These are phyloP conservation scores for Massarina eburnea DNA, from an alignment of 2,329 filamentous ascomycete species.

Conservation along the genomic window DNA sequence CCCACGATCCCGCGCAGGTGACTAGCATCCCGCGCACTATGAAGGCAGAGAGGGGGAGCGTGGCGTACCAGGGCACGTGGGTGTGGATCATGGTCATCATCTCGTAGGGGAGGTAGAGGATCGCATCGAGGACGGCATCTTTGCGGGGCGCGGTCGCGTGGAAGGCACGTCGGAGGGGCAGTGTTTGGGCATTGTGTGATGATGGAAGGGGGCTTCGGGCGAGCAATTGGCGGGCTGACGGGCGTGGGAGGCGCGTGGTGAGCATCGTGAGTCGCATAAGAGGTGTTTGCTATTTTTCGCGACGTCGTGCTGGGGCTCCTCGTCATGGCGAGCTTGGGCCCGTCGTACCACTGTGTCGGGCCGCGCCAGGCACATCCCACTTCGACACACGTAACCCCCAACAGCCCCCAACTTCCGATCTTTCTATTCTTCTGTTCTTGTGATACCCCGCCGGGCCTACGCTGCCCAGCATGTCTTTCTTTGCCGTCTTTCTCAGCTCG, in stretches of 20 bases:
- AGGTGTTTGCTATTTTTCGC: background rate
- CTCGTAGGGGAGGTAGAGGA: constrained; percentile 48
- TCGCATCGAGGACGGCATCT: constrained; percentile 45
- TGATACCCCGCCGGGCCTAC: constrained; percentile 13
- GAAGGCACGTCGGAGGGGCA: constrained; percentile 46
- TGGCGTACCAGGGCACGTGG: constrained; percentile 56
- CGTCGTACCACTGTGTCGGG: constrained; percentile 18
- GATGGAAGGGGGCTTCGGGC: constrained; percentile 8
- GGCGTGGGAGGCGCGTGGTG: constrained; percentile 22
- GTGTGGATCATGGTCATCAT: constrained; percentile 56
- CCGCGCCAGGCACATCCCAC: constrained; percentile 25
- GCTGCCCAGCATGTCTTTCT: constrained; percentile 27
- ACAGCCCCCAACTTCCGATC: background rate
- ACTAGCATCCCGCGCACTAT: constrained; percentile 52
- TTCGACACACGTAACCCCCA: constrained; percentile 16
- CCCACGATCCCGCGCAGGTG: constrained; percentile 49
- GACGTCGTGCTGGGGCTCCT: background rate
- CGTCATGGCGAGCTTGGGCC: constrained; percentile 9
- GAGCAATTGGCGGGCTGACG: constrained; percentile 28
- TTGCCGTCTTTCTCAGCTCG: constrained; percentile 29
- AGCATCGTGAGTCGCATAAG: constrained; percentile 18
- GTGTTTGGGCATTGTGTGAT: constrained; percentile 1
- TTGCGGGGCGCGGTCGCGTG: constrained; percentile 49
- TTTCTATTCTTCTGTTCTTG: constrained; percentile 8
- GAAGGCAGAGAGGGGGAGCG: constrained; percentile 58